Evolutionary conservation across 2,329 filamentous ascomycete species (phyloP).

Genomic region (Epichloe uncinata): DNA sequence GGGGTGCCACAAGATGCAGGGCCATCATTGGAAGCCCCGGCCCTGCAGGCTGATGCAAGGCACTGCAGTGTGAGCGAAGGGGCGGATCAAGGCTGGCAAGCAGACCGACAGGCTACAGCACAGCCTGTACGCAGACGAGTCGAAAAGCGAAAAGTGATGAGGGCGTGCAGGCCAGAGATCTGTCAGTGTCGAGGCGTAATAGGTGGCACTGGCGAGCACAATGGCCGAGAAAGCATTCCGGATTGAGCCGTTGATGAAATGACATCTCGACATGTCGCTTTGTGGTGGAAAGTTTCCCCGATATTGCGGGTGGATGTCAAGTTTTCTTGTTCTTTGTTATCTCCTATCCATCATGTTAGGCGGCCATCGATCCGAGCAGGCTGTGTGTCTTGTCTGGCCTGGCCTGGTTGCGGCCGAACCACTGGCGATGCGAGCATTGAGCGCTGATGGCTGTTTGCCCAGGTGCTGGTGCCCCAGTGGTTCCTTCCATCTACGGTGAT

Average conservation of each 20-base stretch:
- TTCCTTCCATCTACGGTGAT: background rate
- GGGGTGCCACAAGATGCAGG: slow-evolving; percentile 12
- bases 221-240: background rate
- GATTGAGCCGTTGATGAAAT: background rate
- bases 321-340: background rate
- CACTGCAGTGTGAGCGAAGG: slow-evolving; percentile 5
- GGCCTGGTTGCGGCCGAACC: too few species aligned
- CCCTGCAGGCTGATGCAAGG: slow-evolving; percentile 14
- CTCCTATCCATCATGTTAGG: background rate
- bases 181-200: background rate
- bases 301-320: background rate
- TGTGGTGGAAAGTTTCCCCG: background rate
- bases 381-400: too few species aligned
- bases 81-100: background rate
- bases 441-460: too few species aligned
- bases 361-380: background rate
- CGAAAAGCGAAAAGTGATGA: background rate
- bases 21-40: slow-evolving; percentile 14
- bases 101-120: background rate
- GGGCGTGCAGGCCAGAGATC: background rate
- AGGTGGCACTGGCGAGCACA: slow-evolving; percentile 4
- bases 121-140: background rate
- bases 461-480: background rate
- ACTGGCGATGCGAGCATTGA: too few species aligned
- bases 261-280: background rate